A percentile compares a stretch with the other conserved stretches of the same genome.
These are phyloP conservation scores for Lachancea waltii DNA, from an alignment of 805 yeast species.

Conservation along the genomic window DNA sequence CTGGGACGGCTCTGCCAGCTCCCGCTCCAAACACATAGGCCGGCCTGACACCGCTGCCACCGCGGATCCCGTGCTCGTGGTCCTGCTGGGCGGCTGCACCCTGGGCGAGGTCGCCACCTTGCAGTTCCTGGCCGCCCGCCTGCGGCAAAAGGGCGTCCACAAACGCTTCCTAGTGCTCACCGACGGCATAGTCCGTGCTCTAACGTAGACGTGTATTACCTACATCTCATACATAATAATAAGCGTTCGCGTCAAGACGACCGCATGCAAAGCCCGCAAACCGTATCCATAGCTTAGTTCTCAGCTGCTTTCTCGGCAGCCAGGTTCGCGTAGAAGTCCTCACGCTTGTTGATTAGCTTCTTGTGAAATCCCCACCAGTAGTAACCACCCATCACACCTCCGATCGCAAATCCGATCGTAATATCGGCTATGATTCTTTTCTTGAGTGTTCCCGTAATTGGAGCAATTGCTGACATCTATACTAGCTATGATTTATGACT, in stretches of 20 bases:
- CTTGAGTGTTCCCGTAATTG: constrained; percentile 77
- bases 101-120: constrained; percentile 76
- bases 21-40: constrained; percentile 10
- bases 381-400: constrained; percentile 56
- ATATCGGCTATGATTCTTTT: constrained; percentile 78
- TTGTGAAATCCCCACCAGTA: constrained; percentile 89
- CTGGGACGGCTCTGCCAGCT: constrained; percentile 17
- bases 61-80: constrained; percentile 38
- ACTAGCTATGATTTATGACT: constrained; percentile 4
- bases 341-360: constrained; percentile 66
- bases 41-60: constrained; percentile 12
- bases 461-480: constrained; percentile 63
- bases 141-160: constrained; percentile 31
- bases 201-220: constrained; percentile 2
- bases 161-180: constrained; percentile 41
- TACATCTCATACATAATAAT: constrained; percentile 2
- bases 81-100: constrained; percentile 79
- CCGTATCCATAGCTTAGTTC: constrained; percentile 9
- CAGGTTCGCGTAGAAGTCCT: constrained; percentile 71
- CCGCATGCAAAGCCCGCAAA: not conserved
- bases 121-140: constrained; percentile 47
- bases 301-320: constrained; percentile 60
- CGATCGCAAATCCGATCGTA: constrained; percentile 57
- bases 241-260: not conserved
- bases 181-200: constrained; percentile 43